Conservation (phyloP, 2,329 filamentous ascomycete genomes). For the Talaromyces sp. region DNA sequence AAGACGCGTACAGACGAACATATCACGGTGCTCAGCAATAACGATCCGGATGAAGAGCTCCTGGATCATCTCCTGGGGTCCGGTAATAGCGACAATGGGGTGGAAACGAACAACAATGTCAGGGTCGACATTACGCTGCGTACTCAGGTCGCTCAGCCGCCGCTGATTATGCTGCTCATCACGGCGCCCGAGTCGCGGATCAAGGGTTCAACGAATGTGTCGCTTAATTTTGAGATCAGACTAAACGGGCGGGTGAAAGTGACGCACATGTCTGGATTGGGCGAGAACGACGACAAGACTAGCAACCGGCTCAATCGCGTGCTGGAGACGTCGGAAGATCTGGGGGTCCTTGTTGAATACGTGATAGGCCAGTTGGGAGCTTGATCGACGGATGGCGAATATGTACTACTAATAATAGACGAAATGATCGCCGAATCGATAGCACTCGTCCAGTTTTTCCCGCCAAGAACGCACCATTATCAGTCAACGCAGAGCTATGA, state of each 20-base stretch:
- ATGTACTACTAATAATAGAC: not conserved
- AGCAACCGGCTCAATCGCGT: constrained; percentile 32
- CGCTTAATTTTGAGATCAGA: constrained; percentile 35
- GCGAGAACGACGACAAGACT: constrained; percentile 17
- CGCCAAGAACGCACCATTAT: not conserved
- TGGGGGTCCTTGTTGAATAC: constrained; percentile 41
- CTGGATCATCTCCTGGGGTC: constrained; percentile 48
- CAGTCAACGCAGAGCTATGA: not conserved
- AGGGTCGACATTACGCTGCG: constrained; percentile 35
- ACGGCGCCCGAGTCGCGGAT: constrained; percentile 16
- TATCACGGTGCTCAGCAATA: constrained; percentile 34
- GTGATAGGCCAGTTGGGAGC: constrained; percentile 29
- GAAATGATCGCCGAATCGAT: not conserved
- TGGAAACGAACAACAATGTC: constrained; percentile 15
- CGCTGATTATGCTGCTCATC: constrained; percentile 31
- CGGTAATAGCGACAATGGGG: not conserved
- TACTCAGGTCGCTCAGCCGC: constrained; percentile 33
- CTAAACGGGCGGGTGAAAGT: constrained; percentile 37
- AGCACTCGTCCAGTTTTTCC: not conserved
- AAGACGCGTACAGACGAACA: constrained; percentile 14
- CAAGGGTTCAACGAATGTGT: constrained; percentile 16
- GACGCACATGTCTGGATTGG: constrained; percentile 31
- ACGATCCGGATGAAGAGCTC: constrained; percentile 43
- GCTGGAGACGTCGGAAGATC: constrained; percentile 40
- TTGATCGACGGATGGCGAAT: not conserved